Evolutionary conservation across 257 asterid species (phyloP).

Genomic region (Dorcoceras hygrometricum): DNA sequence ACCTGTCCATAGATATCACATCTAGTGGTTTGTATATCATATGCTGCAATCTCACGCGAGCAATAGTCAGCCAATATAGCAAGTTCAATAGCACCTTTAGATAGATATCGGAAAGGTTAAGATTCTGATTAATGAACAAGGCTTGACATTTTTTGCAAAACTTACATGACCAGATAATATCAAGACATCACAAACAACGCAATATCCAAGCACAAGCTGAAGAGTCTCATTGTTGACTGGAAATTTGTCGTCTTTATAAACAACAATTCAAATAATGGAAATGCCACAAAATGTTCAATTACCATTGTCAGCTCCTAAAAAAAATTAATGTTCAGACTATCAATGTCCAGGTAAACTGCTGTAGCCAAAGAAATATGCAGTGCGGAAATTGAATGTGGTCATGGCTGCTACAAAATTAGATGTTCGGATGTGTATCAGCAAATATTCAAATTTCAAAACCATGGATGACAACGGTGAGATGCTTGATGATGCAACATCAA

Average conservation of each 20-base stretch:
- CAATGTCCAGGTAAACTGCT: not conserved
- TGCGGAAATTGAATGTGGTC: not conserved
- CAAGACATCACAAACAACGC: not conserved
- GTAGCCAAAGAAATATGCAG: not conserved
- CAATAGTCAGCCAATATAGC: conserved; percentile 74
- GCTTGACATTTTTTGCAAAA: conserved; percentile 6
- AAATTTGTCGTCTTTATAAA: not conserved
- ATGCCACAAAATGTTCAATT: not conserved
- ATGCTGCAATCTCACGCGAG: conserved; percentile 91
- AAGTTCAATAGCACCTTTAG: conserved; percentile 90
- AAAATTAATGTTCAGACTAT: not conserved
- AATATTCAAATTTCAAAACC: not conserved
- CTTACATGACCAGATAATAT: not conserved
- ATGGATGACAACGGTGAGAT: not conserved
- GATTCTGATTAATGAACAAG: conserved; percentile 12
- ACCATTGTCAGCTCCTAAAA: not conserved
- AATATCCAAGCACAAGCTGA: not conserved
- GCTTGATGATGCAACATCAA: not conserved
- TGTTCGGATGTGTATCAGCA: too few relatives aligned
- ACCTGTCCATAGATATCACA: conserved; percentile 98
- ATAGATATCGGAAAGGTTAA: conserved; percentile 23
- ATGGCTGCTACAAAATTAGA: not conserved
- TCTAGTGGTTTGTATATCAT: conserved; percentile 88
- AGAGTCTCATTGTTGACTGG: not conserved
- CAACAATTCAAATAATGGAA: not conserved